Percentiles rank a stretch among this genome's conserved stretches.
These are phyloP conservation scores for Psidium guajava DNA, from an alignment of 345 rosid species.

Conservation along the genomic window DNA sequence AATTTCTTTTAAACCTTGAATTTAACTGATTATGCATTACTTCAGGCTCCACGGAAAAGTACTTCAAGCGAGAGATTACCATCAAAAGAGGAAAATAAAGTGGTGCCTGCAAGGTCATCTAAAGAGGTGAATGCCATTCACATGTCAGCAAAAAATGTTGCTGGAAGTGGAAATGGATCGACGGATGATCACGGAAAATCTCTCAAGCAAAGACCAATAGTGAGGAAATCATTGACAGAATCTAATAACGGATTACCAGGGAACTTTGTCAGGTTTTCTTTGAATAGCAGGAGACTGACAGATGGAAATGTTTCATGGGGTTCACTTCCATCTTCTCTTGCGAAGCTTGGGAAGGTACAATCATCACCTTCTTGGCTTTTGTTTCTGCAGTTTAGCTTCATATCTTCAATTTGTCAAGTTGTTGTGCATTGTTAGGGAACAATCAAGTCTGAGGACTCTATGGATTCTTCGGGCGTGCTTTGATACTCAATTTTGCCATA, in stretches of 20 bases:
- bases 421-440: background rate
- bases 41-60: constrained; percentile 76
- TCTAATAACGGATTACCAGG: constrained; percentile 49
- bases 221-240: constrained; percentile 36
- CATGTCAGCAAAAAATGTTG: constrained; percentile 32
- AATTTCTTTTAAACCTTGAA: background rate
- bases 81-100: constrained; percentile 50
- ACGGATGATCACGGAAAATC: constrained; percentile 43
- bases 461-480: background rate
- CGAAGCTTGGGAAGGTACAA: constrained; percentile 84
- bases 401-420: background rate
- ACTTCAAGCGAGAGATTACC: constrained; percentile 42
- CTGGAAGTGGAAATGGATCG: constrained; percentile 24
- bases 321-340: constrained; percentile 73
- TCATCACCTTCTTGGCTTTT: background rate
- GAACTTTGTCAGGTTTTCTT: constrained; percentile 66
- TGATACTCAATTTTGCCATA: background rate
- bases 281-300: constrained; percentile 50
- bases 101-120: constrained; percentile 27
- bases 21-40: background rate
- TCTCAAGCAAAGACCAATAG: constrained; percentile 31
- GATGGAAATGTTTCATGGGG: constrained; percentile 65
- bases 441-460: background rate
- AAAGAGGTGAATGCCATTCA: constrained; percentile 50
- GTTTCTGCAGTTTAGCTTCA: background rate